Evolutionary conservation across 2,329 filamentous ascomycete genomes (phyloP), one percentile per base, ranked within the genome.

Genomic region (Diplocarpon rosae): DNA sequence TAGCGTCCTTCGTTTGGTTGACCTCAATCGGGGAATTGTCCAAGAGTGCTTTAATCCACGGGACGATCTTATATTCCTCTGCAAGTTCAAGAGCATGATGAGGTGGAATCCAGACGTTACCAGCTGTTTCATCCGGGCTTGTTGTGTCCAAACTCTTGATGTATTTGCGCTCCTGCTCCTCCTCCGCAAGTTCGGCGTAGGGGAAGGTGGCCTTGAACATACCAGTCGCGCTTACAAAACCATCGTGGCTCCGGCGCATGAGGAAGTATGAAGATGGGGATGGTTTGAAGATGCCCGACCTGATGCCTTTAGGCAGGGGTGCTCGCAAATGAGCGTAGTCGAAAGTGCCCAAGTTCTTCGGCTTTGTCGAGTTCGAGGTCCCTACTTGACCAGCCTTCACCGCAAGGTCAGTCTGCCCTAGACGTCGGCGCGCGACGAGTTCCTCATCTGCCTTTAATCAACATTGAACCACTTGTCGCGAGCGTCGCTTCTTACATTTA

Each of bases 311-410:
- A 39, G 92, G 92, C 37, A 98, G 69, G 12, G 92, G 90, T 49
- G 89, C 90, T 60, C 90, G 84, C 39, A 98, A 73, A 63, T 98
- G 92, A 53, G 89, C 90, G 65, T 98, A 98, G 66, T 96, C 92
- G 63, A 98, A 95, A 37, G 82, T 78, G 41, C 86, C 87, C 49
- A 92, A 71, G 55, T 83, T 80, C 54, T 82, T 73, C 37, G 78
- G 71, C 62, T 86, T 85, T 45, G 80, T 77, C 52, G 86, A 81
- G 63, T 80, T 83, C 32, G 76, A 74, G 9, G 77, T 76, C 48
- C 77, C 78, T n/a, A 81, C 69, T 56, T 83, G 79, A 29, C 81
- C 79, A 58, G 87, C 80, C 68, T 88, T 92, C 42, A 89, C 80
- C 9, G 82, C 80, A 52, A 98, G 75, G 65, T 93, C 85, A 17